Percentiles rank a stretch among this genome's conserved stretches.
Conservation (phyloP, 495 filamentous ascomycete genomes). For the Niebla homalea region DNA sequence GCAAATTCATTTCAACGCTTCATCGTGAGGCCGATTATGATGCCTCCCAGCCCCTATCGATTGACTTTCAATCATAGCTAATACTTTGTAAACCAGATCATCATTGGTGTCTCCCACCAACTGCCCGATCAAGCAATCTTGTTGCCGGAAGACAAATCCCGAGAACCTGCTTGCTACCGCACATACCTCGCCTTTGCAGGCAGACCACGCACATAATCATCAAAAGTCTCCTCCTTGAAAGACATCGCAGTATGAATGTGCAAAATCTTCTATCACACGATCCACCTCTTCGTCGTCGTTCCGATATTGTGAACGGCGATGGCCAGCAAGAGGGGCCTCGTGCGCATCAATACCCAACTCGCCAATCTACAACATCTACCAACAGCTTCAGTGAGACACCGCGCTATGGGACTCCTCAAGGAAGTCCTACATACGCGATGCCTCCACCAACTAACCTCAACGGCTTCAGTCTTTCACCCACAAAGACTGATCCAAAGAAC, state of each 20-base stretch:
- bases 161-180: too few relatives aligned
- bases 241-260: constrained; percentile 24
- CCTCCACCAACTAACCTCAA: constrained; percentile 14
- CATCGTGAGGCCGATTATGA: too few relatives aligned
- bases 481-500: constrained; percentile 52
- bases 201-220: too few relatives aligned
- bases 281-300: constrained; percentile 10
- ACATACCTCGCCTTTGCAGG: too few relatives aligned
- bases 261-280: constrained; percentile 29
- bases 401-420: constrained; percentile 13
- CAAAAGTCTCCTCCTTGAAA: too few relatives aligned
- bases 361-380: constrained; percentile 20
- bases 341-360: constrained; percentile 29
- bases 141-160: too few relatives aligned
- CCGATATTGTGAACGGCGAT: constrained; percentile 25
- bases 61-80: too few relatives aligned
- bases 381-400: constrained; percentile 16
- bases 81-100: too few relatives aligned
- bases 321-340: constrained; percentile 29
- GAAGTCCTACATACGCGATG: constrained; percentile 5
- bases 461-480: constrained; percentile 34
- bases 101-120: too few relatives aligned
- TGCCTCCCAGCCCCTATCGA: too few relatives aligned
- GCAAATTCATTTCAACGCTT: too few relatives aligned
- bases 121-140: too few relatives aligned